Base-by-base conservation (phyloP, 148 eudicot genomes). In the Drosera capensis region DNA sequence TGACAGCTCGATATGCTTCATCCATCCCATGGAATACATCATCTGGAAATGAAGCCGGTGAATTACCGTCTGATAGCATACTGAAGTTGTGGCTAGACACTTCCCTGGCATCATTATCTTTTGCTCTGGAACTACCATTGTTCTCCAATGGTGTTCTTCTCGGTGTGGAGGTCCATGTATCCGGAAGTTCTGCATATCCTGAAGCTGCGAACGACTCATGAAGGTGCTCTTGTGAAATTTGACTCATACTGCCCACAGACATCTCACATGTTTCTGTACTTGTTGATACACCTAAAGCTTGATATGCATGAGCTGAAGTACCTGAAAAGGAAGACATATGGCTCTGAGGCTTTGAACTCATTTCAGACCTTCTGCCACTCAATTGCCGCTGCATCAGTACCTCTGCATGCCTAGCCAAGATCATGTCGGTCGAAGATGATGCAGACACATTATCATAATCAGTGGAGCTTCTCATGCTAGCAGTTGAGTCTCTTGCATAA, bases 361-460 rank as follows among this genome's bases (percentile, higher is more conserved):
- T 58, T 23, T 86, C 95, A 28, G 74, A 72, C 59, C 67, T 69
- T 52, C 42, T 65, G 28, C 76, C 58, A 62, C 80, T 80, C 22
- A 50, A 47, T 38, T 81, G 93, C 44, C 81, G 68, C 25, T 66
- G 86, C 49, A 64, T 28, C 56, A 64, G 73, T 12, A 54, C 36
- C 41, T 74, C 85, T 28, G 20, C 64, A 35, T 70, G 90, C 25
- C 79, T 70, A 55, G 50, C n/a, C n/a, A n/a, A 71, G 48, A 66
- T 60, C 52, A 81, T 50, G 59, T 86, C 96, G 56, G 55, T 23
- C 23, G 96, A 86, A 20, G 93, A 84, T 48, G 87, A 73, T 23
- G 86, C 66, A 42, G 97, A 90, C 35, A 56, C 18, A 56, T 75
- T 84, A 35, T 86, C 74, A 66, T 71, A 70, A 29, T 86, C 92